phyloP scores from a whole-genome alignment of 1,284 basidiomycete species.

The Earliella scabrosa region DNA sequence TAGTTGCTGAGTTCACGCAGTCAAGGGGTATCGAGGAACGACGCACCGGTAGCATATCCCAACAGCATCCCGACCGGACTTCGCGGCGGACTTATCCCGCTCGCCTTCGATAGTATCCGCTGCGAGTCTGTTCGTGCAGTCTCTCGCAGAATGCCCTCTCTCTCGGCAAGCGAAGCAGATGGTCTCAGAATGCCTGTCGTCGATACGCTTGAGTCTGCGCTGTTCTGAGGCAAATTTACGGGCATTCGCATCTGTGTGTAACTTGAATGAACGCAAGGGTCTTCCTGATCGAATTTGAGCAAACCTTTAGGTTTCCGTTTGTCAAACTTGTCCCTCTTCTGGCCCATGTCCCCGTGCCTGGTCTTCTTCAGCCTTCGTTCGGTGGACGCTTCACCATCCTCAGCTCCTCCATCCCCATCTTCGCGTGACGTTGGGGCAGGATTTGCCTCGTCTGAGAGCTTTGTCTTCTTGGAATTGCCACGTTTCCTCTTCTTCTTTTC shows the following conservation, averaged over 20 bases:
- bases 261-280: no score
- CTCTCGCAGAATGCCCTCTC: conserved; percentile 82
- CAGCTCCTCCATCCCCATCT: conserved; percentile 30
- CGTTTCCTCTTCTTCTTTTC: conserved; percentile 51
- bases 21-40: no score
- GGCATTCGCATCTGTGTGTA: conserved; percentile 25
- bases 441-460: conserved; percentile 15
- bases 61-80: conserved; percentile 44
- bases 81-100: conserved; percentile 21
- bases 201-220: conserved; percentile 69
- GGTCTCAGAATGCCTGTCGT: conserved; percentile 61
- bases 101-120: conserved; percentile 35
- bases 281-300: background rate
- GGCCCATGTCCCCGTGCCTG: conserved; percentile 27
- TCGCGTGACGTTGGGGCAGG: conserved; percentile 1
- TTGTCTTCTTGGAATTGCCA: conserved; percentile 38
- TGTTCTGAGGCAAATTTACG: conserved; percentile 51
- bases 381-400: conserved; percentile 26
- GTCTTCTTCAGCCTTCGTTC: conserved; percentile 27
- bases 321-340: conserved; percentile 37
- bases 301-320: conserved; percentile 24
- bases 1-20: no score
- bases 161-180: conserved; percentile 90
- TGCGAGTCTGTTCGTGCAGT: conserved; percentile 69
- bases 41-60: conserved; percentile 86